Evolutionary conservation across 306 rosid species (phyloP), one percentile per base, ranked within the genome.

Genomic region (Fragaria iinumae): DNA sequence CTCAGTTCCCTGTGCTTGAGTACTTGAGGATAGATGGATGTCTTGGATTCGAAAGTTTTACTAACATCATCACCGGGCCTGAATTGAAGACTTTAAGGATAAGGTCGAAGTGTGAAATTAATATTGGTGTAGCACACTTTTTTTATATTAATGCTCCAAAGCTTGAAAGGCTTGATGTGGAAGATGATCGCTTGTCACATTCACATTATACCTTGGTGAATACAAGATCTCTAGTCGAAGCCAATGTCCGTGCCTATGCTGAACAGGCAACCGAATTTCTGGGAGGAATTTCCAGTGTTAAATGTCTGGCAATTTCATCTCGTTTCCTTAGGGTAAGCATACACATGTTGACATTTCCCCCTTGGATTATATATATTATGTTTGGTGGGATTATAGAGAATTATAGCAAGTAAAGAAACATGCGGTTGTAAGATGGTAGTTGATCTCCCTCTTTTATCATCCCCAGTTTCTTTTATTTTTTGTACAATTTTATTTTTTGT

Each of bases 1-100:
- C 44, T 32, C 21, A 64, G n/a, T 64, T 34, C 69, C 69, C 69
- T 64, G 69, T 34, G 12, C 69, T 64, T 64, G 69, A 64, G 8
- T 3, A 64, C 18, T 64, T 64, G 69, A 16, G 8, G 1, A 34
- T 64, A 5, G 69, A 34, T 13, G 69, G 69, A 32, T 10, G 2
- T 13, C 11, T 29, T 64, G 43, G 43, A 14, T 2, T 1, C 17
- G 13, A 64, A 29, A 17, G 12, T 14, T 17, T 29, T 64, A 64
- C 17, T 64, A 34, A 4, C 23, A 64, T 29, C 11, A 34, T 64
- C 41, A 0, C 21, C 0, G 43, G 11, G n/a, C 10, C 67, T 14
- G 21, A 13, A 14, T 11, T 63, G 67, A 63, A 32, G 67, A 63
- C 41, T 32, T 63, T 29, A 13, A 63, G 18, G 41, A 63, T 64